phyloP scores from a whole-genome alignment of 306 rosid species.

The Rubus parviflorus region DNA sequence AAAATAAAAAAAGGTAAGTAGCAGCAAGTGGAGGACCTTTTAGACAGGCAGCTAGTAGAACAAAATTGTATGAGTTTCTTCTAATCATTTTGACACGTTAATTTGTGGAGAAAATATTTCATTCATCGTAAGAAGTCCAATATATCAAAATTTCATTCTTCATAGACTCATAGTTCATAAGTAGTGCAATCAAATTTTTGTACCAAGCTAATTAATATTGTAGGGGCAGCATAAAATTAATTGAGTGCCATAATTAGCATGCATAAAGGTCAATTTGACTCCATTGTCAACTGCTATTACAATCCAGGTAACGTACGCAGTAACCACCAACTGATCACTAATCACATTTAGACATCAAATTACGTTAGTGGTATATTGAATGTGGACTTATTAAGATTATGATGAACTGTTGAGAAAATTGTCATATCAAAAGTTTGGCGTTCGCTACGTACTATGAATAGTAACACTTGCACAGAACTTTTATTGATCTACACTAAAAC shows the following conservation, averaged over 20 bases:
- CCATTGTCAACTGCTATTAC: background rate
- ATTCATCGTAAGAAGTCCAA: background rate
- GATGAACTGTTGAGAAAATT: no score
- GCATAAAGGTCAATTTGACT: background rate
- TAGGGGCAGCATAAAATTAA: constrained; percentile 7
- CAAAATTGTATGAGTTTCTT: background rate
- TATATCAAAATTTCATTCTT: background rate
- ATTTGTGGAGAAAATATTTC: background rate
- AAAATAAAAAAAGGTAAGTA: no score
- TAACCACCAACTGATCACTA: no score
- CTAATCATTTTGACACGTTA: background rate
- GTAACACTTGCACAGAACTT: no score
- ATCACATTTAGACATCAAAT: no score
- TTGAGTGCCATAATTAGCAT: background rate
- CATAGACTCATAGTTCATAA: background rate
- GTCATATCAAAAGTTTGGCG: no score
- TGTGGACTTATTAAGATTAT: no score
- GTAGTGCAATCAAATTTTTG: constrained; percentile 1
- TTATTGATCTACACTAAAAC: no score
- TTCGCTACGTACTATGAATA: no score
- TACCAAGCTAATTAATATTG: background rate
- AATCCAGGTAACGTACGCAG: background rate
- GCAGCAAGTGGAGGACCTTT: no score
- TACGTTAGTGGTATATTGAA: no score
- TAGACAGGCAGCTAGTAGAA: no score